Evolutionary conservation across 257 asterid species (phyloP).

Genomic region (Vinca minor): DNA sequence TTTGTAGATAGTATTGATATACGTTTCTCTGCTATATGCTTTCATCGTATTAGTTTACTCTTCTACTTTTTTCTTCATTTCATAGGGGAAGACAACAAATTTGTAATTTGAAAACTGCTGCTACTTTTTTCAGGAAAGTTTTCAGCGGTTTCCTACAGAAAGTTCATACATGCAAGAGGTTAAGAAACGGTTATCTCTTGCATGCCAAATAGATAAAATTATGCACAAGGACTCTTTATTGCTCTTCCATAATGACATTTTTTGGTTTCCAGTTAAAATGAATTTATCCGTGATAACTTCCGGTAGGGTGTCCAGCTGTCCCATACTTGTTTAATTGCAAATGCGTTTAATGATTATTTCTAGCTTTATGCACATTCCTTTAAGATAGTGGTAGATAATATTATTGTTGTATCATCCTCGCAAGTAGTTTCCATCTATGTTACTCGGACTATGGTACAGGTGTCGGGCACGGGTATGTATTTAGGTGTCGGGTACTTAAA

Average conservation of each 20-base stretch:
- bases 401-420: not conserved
- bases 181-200: conserved; percentile 80
- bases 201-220: conserved; percentile 84
- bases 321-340: not conserved
- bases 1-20: not conserved
- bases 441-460: too few relatives aligned
- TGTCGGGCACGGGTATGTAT: too few relatives aligned
- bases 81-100: not conserved
- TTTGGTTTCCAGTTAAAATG: not conserved
- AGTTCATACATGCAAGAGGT: conserved; percentile 74
- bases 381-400: not conserved
- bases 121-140: conserved; percentile 52
- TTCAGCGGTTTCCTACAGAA: conserved; percentile 80
- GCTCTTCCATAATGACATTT: not conserved
- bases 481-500: too few relatives aligned
- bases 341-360: not conserved
- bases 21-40: not conserved
- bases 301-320: not conserved
- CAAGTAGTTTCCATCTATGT: too few relatives aligned
- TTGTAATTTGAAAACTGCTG: conserved; percentile 5
- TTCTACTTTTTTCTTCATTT: not conserved
- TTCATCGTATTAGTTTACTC: not conserved
- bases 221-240: conserved; percentile 55
- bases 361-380: not conserved
- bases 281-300: not conserved